Percentiles rank a stretch among this genome's conserved stretches.
Conservation (phyloP, 2,329 filamentous ascomycete species). For the Lasiodiplodia theobromae region DNA sequence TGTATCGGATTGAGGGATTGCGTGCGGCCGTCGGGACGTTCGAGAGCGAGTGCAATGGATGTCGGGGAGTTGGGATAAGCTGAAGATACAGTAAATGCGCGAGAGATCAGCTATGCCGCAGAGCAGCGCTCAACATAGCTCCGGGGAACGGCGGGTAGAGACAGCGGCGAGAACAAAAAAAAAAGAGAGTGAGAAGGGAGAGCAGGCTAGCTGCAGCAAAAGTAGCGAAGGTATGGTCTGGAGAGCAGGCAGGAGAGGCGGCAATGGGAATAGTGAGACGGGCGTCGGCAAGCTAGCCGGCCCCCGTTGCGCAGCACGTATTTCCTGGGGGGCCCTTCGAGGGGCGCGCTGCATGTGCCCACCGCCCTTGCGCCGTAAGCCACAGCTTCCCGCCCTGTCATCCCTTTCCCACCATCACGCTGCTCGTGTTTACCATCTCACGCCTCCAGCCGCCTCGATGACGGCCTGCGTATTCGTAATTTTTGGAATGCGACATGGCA, state of each 20-base stretch:
- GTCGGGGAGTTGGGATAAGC: background rate
- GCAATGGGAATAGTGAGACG: background rate
- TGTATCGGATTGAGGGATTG: background rate
- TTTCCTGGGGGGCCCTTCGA: background rate
- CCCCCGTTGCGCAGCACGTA: background rate
- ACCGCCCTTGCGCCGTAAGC: constrained; percentile 18
- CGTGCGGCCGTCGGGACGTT: background rate
- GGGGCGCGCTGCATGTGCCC: background rate
- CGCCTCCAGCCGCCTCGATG: background rate
- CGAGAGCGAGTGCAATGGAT: background rate
- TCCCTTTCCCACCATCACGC: background rate
- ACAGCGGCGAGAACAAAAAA: background rate
- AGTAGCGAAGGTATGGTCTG: background rate
- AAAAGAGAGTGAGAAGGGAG: background rate
- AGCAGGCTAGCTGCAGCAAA: background rate
- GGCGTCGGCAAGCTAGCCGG: constrained; percentile 6
- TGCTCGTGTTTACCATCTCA: background rate
- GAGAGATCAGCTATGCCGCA: constrained; percentile 10
- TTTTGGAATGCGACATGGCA: background rate
- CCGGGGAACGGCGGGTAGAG: background rate
- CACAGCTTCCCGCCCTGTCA: constrained; percentile 1
- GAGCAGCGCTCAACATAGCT: constrained; percentile 14
- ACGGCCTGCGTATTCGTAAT: background rate
- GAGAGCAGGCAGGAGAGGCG: background rate
- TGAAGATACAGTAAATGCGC: background rate